A percentile compares a stretch with the other conserved stretches of the same genome.
These are phyloP conservation scores for Lipomyces spencermartinsiae DNA, from an alignment of 805 yeast genomes.

Conservation along the genomic window DNA sequence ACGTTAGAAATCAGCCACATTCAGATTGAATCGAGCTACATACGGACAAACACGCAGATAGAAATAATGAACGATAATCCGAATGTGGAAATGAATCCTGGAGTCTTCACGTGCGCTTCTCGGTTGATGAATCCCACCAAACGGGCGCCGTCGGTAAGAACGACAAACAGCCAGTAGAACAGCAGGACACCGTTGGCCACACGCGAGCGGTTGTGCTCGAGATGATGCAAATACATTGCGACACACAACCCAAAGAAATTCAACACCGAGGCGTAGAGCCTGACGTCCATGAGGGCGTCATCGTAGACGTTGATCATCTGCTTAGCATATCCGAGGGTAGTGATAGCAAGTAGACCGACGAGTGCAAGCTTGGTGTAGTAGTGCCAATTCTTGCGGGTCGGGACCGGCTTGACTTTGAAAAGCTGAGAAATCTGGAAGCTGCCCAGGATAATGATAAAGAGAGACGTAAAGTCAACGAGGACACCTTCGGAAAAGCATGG, in stretches of 20 bases:
- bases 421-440: constrained; percentile 24
- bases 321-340: constrained; percentile 31
- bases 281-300: constrained; percentile 43
- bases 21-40: constrained; percentile 1
- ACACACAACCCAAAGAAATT: constrained; percentile 56
- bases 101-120: constrained; percentile 29
- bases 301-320: constrained; percentile 42
- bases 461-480: constrained; percentile 43
- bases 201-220: constrained; percentile 70
- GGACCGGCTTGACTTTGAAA: constrained; percentile 38
- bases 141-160: constrained; percentile 54
- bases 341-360: constrained; percentile 38
- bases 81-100: constrained; percentile 32
- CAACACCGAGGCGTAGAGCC: constrained; percentile 48
- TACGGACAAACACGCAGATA: constrained; percentile 31
- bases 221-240: constrained; percentile 64
- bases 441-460: constrained; percentile 16
- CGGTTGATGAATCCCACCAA: constrained; percentile 50
- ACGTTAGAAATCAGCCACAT: constrained; percentile 47
- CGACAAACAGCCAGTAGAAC: constrained; percentile 70
- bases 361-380: constrained; percentile 38
- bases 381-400: constrained; percentile 38
- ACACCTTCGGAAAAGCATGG: constrained; percentile 52
- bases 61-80: constrained; percentile 34
- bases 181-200: constrained; percentile 73